These are phyloP conservation scores for Diaporthe vaccinii DNA, from an alignment of 2,329 filamentous ascomycete species.

Conservation along the genomic window DNA sequence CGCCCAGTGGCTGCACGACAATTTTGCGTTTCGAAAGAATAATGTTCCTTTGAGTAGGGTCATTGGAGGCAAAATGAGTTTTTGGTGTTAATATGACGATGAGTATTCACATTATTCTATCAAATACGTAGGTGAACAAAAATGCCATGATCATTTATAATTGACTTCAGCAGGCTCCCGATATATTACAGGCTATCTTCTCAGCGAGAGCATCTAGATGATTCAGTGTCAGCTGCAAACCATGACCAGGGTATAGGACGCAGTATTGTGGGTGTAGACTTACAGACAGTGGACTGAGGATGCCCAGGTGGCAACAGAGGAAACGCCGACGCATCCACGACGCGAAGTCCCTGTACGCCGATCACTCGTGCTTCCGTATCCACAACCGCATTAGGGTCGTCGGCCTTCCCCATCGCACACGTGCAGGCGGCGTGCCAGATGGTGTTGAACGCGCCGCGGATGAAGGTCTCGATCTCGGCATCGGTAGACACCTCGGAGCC, in stretches of 20 bases:
- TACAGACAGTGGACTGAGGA: slow-evolving; percentile 32
- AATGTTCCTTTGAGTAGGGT: not conserved
- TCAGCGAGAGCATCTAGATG: slow-evolving; percentile 29
- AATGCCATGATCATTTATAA: not conserved
- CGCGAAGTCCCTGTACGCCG: slow-evolving; percentile 19
- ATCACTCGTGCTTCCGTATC: not conserved
- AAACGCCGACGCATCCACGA: slow-evolving; percentile 22
- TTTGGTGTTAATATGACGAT: not conserved
- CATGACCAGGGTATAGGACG: not conserved
- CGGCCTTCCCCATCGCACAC: slow-evolving; percentile 53
- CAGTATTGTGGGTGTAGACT: not conserved
- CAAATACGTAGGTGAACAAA: not conserved
- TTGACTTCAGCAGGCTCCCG: not conserved
- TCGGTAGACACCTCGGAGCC: slow-evolving; percentile 52
- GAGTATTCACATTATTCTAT: not conserved
- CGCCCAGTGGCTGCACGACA: not conserved
- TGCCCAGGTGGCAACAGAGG: slow-evolving; percentile 32
- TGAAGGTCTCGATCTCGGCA: slow-evolving; percentile 42
- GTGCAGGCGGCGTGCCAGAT: slow-evolving; percentile 52
- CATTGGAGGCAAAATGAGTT: not conserved
- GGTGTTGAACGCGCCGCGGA: slow-evolving; percentile 45
- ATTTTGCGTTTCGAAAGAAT: not conserved
- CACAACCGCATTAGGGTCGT: slow-evolving; percentile 22
- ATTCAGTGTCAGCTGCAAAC: not conserved
- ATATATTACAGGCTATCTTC: slow-evolving; percentile 35